phyloP scores from a whole-genome alignment of 1,139 yeast genomes.

The Candida pseudoviswanathii region DNA sequence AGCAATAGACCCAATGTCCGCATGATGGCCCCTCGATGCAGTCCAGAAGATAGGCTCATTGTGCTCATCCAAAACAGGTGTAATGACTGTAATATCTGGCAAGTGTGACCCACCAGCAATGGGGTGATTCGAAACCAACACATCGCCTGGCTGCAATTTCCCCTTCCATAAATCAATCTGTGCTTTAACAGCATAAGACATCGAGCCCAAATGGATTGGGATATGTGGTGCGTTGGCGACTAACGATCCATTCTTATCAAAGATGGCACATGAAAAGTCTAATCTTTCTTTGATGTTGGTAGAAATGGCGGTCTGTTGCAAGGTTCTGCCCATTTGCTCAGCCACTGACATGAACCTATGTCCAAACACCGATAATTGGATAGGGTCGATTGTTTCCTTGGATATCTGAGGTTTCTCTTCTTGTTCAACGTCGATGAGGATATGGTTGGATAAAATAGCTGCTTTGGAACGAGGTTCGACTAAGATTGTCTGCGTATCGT shows the following conservation, averaged over 20 bases:
- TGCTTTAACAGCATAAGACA: slow-evolving; percentile 79
- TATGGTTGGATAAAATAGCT: slow-evolving; percentile 52
- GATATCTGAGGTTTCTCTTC: slow-evolving; percentile 28
- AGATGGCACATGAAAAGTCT: slow-evolving; percentile 84
- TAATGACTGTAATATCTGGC: slow-evolving; percentile 82
- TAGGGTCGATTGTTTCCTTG: slow-evolving; percentile 56
- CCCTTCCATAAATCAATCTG: slow-evolving; percentile 69
- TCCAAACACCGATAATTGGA: slow-evolving; percentile 75
- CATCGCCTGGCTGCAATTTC: slow-evolving; percentile 67
- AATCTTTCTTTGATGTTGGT: slow-evolving; percentile 85
- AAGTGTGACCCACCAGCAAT: slow-evolving; percentile 80
- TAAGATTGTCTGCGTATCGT: slow-evolving; percentile 83
- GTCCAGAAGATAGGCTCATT: slow-evolving; percentile 45
- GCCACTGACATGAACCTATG: slow-evolving; percentile 89
- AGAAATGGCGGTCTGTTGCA: slow-evolving; percentile 78
- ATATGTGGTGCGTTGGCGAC: slow-evolving; percentile 90
- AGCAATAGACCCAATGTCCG: slow-evolving; percentile 48
- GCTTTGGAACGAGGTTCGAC: slow-evolving; percentile 76
- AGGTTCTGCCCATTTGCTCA: slow-evolving; percentile 84
- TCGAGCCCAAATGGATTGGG: slow-evolving; percentile 85
- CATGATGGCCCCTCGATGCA: slow-evolving; percentile 51
- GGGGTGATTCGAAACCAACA: slow-evolving; percentile 77
- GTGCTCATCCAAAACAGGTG: slow-evolving; percentile 49
- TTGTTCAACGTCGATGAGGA: slow-evolving; percentile 43
- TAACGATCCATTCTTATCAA: slow-evolving; percentile 72